phyloP scores from a whole-genome alignment of 768 basidiomycete species.

The Agrocybe praecox region DNA sequence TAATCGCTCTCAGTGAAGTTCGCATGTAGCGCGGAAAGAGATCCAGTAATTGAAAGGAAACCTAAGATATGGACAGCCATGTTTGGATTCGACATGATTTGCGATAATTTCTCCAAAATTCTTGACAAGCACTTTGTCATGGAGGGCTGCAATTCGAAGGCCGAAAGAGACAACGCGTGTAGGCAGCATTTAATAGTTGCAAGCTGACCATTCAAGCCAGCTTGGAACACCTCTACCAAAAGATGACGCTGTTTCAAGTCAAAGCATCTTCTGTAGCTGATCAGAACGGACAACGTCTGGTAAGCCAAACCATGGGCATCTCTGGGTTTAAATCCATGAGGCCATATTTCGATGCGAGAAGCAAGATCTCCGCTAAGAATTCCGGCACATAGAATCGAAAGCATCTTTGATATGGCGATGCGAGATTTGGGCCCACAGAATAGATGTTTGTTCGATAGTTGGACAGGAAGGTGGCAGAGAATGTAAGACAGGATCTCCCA shows the following conservation, averaged over 20 bases:
- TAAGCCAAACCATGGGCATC: conserved; percentile 90
- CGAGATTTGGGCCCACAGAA: conserved; percentile 89
- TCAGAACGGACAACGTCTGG: conserved; percentile 83
- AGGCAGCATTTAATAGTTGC: conserved; percentile 87
- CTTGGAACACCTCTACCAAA: conserved; percentile 74
- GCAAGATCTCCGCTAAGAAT: conserved; percentile 63
- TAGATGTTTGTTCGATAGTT: conserved; percentile 93
- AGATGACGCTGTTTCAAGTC: conserved; percentile 64
- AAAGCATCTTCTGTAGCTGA: conserved; percentile 85
- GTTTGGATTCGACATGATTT: conserved; percentile 92
- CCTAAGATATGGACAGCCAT: conserved; percentile 97
- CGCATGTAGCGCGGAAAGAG: conserved; percentile 74
- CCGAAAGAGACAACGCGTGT: conserved; percentile 84
- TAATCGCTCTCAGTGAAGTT: conserved; percentile 93
- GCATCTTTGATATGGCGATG: conserved; percentile 59
- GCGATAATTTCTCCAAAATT: conserved; percentile 85
- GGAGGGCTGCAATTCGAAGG: conserved; percentile 84
- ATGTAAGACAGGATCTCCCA: conserved; percentile 96
- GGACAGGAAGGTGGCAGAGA: conserved; percentile 87
- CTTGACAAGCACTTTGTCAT: conserved; percentile 78
- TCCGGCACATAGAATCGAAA: conserved; percentile 68
- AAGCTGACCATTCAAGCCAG: conserved; percentile 68
- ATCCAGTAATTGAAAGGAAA: conserved; percentile 86
- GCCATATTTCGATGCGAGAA: conserved; percentile 58
- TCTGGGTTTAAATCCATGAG: conserved; percentile 61